Evolutionary conservation across 1,284 basidiomycete species (phyloP).

Genomic region (Cryptococcus deneoformans): DNA sequence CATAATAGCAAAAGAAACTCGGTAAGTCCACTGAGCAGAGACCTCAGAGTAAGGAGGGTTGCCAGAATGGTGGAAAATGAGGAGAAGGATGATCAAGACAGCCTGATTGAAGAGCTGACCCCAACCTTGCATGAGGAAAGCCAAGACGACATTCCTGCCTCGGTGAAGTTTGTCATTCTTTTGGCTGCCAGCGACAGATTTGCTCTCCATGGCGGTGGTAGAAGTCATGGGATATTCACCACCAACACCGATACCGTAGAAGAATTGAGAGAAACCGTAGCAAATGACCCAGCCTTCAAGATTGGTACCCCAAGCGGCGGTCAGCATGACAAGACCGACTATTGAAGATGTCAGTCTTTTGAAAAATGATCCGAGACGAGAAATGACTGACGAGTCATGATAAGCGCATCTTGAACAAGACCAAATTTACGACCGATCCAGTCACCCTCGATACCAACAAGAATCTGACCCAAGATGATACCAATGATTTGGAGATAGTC

Average conservation of each 20-base stretch:
- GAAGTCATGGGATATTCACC: slow-evolving; percentile 59
- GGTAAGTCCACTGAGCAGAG: slow-evolving; percentile 56
- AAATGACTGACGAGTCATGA: slow-evolving; percentile 40
- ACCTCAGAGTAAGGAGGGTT: slow-evolving; percentile 49
- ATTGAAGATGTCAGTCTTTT: slow-evolving; percentile 2
- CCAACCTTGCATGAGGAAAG: slow-evolving; percentile 57
- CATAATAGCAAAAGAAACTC: slow-evolving; percentile 56
- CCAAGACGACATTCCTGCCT: slow-evolving; percentile 55
- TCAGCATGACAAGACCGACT: slow-evolving; percentile 56
- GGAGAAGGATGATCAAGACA: slow-evolving; percentile 53
- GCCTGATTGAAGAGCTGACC: slow-evolving; percentile 57
- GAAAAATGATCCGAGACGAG: not conserved
- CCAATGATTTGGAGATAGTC: slow-evolving; percentile 33
- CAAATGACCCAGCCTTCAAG: slow-evolving; percentile 58
- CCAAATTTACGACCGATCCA: slow-evolving; percentile 57
- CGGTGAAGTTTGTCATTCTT: slow-evolving; percentile 56
- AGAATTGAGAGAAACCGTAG: slow-evolving; percentile 46
- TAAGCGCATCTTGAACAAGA: slow-evolving; percentile 51
- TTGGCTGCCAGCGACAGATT: slow-evolving; percentile 40
- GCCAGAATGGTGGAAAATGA: slow-evolving; percentile 52
- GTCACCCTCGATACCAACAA: slow-evolving; percentile 57
- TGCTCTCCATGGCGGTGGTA: slow-evolving; percentile 54
- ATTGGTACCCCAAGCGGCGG: slow-evolving; percentile 54
- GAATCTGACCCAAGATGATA: slow-evolving; percentile 57
- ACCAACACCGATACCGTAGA: slow-evolving; percentile 33